Base-by-base conservation (phyloP, 2,329 filamentous ascomycete species). In the Epicoccum nigrum region DNA sequence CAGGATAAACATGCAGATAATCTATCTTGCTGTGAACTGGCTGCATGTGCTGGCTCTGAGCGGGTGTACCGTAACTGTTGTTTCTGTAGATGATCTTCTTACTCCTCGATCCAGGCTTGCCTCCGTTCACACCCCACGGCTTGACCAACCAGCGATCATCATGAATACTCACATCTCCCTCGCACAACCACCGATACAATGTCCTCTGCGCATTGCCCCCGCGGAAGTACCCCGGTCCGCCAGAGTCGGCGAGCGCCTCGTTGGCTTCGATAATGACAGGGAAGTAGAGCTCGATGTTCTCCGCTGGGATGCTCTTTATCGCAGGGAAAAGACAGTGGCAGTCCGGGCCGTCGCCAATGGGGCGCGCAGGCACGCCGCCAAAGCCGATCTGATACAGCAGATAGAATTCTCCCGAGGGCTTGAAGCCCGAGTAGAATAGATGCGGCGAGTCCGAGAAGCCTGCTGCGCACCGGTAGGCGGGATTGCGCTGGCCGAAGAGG, bases 361-460 rank as follows among this genome's bases (percentile, higher is more conserved):
- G 75, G 0, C 78, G 72, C 0, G 77, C 78, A 4, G 77, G 78
- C 0, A 80, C 77, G 19, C 78, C 79, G 4, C 78, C 79, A 30
- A 81, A 81, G 0, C 77, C 77, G 45, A 81, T 81, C 50, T 80
- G 78, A 55, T 79, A 81, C 0, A 81, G 69, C 48, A 80, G 74
- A 55, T 75, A 81, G 70, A 76, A 80, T 43, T 79, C 76, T 4
- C 78, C 78, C 9, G 74, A 63, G 1, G 77, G 75, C 54, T 77
- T 78, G 64, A 77, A 81, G 21, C 77, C 78, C 1, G 76, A 78
- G 60, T 79, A 80, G 64, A 80, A 80, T 49, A 81, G 76, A 59
- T 81, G 76, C 0, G 79, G 78, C 0, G 76, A 79, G 59, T 81
- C 78, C 12, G 76, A 79, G 61, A 81, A 81, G 1, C 79, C 79